A percentile compares a stretch with the other conserved stretches of the same genome.
Evolutionary conservation across 2,329 filamentous ascomycete genomes (phyloP).

Genomic region (Xylaria digitata): DNA sequence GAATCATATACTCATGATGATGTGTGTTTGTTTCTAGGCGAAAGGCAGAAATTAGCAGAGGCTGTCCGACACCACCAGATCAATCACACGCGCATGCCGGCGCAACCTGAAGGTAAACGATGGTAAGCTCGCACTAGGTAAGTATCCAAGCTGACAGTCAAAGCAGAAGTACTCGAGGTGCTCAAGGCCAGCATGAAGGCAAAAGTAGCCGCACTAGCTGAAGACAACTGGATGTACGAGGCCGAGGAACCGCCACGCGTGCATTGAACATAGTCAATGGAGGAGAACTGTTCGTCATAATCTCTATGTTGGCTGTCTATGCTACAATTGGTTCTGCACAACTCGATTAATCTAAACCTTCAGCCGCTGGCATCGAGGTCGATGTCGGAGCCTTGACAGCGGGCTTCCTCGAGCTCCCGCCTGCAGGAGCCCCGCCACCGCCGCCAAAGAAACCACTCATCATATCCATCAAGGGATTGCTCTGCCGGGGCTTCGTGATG

Average conservation of each 20-base stretch:
- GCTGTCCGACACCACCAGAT: constrained; percentile 71
- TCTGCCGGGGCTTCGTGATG: constrained; percentile 87
- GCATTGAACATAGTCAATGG: constrained; percentile 23
- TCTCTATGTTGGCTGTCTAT: constrained; percentile 31
- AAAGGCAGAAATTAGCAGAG: constrained; percentile 69
- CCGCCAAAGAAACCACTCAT: constrained; percentile 95
- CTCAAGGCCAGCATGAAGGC: constrained; percentile 76
- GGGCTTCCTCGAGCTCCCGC: constrained; percentile 53
- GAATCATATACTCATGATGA: constrained; percentile 37
- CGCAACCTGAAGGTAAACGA: constrained; percentile 71
- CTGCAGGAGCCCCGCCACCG: constrained; percentile 67
- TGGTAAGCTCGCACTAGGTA: neutral
- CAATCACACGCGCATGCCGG: constrained; percentile 64
- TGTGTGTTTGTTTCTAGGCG: constrained; percentile 55
- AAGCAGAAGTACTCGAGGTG: constrained; percentile 72
- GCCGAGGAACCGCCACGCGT: constrained; percentile 63
- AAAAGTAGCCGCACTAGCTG: constrained; percentile 78
- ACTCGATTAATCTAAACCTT: constrained; percentile 66
- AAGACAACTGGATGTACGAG: constrained; percentile 94
- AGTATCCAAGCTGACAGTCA: constrained; percentile 30
- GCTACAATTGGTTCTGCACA: constrained; percentile 21
- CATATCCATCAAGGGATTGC: constrained; percentile 96
- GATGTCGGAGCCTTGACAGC: constrained; percentile 58
- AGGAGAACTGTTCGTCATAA: constrained; percentile 19
- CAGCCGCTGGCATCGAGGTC: constrained; percentile 64